Evolutionary conservation across 176 grass and related monocot genomes (phyloP).

Genomic region (Poa annua): DNA sequence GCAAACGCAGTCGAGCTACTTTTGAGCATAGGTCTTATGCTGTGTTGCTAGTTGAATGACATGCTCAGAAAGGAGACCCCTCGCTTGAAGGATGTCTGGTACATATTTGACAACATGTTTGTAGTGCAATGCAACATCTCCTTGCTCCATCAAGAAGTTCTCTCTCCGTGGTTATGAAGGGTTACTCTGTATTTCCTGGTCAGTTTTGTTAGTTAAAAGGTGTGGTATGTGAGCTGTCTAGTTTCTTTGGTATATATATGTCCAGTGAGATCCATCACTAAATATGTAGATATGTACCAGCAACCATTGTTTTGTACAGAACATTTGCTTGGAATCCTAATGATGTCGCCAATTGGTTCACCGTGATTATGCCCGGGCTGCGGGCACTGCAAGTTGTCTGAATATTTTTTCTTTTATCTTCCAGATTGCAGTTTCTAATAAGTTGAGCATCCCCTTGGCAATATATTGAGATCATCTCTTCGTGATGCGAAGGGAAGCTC

Average conservation of each 20-base stretch:
- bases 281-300: background rate
- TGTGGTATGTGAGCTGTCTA: background rate
- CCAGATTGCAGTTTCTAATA: background rate
- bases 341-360: too few species aligned
- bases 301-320: slow-evolving; percentile 35
- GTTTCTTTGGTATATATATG: background rate
- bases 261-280: background rate
- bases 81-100: background rate
- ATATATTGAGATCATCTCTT: background rate
- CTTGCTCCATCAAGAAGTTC: background rate
- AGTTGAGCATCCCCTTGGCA: background rate
- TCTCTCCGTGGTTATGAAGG: background rate
- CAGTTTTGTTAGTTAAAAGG: background rate
- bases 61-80: background rate
- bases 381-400: background rate
- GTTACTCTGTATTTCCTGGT: background rate
- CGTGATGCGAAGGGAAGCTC: too few species aligned
- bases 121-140: background rate
- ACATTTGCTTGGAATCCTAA: background rate
- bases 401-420: background rate
- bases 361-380: too few species aligned
- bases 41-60: background rate
- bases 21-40: slow-evolving; percentile 35
- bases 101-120: background rate
- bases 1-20: slow-evolving; percentile 86